phyloP scores from a whole-genome alignment of 208 protist species.

The Trichomonas vaginalis region DNA sequence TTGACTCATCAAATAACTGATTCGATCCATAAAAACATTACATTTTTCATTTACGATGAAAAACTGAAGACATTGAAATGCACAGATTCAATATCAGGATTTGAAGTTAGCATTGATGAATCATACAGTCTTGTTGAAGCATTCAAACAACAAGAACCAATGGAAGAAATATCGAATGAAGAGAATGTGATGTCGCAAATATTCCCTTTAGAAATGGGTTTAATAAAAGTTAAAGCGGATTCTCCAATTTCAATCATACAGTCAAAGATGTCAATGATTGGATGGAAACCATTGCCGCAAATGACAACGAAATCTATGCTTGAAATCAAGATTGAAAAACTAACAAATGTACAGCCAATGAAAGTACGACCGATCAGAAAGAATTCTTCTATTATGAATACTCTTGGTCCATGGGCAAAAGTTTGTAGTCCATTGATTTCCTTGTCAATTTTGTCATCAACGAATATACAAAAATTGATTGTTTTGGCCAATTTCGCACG shows the following conservation, averaged over 20 bases:
- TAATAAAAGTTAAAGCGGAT: neutral
- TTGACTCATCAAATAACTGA: neutral
- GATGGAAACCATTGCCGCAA: neutral
- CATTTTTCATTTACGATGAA: neutral
- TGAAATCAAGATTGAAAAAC: neutral
- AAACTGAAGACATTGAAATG: neutral
- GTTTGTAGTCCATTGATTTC: neutral
- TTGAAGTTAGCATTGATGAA: neutral
- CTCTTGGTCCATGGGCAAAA: neutral
- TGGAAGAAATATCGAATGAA: neutral
- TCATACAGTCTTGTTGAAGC: neutral
- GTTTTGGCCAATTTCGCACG: neutral
- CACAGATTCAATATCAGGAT: neutral
- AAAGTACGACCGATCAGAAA: neutral
- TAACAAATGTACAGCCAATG: neutral
- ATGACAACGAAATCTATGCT: neutral
- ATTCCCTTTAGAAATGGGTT: neutral
- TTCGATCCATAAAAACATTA: neutral
- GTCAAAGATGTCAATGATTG: neutral
- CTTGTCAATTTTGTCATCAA: neutral
- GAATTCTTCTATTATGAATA: neutral
- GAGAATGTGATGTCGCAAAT: neutral
- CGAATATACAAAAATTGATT: neutral
- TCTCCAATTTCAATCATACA: neutral
- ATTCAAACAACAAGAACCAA: neutral